Evolutionary conservation across 2,329 filamentous ascomycete genomes (phyloP).

Genomic region (Diaporthe ilicicola): DNA sequence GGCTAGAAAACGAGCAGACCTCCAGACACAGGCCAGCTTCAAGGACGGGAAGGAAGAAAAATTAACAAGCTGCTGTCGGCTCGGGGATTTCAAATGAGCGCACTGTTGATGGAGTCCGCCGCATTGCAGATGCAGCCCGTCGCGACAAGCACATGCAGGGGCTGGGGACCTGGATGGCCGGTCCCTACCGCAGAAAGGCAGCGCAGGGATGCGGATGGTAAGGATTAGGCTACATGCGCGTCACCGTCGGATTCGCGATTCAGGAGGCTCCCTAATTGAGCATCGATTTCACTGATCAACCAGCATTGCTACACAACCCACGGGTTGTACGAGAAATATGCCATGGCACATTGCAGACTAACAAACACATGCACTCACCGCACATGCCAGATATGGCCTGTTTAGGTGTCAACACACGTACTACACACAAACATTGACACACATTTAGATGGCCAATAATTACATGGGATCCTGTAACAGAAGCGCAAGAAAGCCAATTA

Average conservation of each 20-base stretch:
- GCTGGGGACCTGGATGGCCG: constrained; percentile 23
- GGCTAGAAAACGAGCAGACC: not conserved
- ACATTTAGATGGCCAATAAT: not conserved
- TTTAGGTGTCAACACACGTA: not conserved
- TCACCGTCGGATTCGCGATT: not conserved
- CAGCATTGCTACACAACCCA: not conserved
- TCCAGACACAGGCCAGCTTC: not conserved
- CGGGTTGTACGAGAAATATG: not conserved
- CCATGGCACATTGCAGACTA: not conserved
- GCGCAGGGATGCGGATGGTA: not conserved
- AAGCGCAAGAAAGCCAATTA: not conserved
- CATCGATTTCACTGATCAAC: constrained; percentile 1
- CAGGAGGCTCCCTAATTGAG: not conserved
- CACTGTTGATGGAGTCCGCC: constrained; percentile 5
- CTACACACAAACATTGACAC: not conserved
- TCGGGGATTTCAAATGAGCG: constrained; percentile 13
- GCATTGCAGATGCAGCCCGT: not conserved
- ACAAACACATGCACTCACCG: not conserved
- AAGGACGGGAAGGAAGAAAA: not conserved
- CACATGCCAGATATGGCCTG: not conserved
- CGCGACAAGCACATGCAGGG: not conserved
- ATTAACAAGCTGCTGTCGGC: constrained; percentile 16
- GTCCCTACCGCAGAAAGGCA: not conserved
- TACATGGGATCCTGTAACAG: not conserved
- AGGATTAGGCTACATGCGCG: not conserved